Base-by-base conservation (phyloP, 2,329 filamentous ascomycete species). In the Teratosphaeria pseudoeucalypti region DNA sequence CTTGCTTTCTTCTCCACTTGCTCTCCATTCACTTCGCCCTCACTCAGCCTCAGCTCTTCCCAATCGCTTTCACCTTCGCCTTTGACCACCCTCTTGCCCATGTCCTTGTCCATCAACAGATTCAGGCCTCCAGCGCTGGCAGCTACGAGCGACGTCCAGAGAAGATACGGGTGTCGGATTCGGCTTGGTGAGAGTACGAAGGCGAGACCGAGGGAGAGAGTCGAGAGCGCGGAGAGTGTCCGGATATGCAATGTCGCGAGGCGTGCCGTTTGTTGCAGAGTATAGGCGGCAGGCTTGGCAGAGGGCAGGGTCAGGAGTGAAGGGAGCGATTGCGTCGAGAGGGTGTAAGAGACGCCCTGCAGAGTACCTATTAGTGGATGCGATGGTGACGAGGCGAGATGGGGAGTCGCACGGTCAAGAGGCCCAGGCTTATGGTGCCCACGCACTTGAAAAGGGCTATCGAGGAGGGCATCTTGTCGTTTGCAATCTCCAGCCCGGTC, bases 301-400 rank as follows among this genome's bases (percentile, higher is more conserved):
- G 88, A 89, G 10, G 90, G 89, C 55, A 96, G 87, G 58, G 85
- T 82, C 67, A 92, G 85, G 59, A 96, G 85, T 6, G 89, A 82
- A 19, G 92, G 92, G 61, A 95, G 83, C 29, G 89, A 85, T 64
- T 95, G 78, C 61, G 85, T 83, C 26, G 87, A 87, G 67, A 94
- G 83, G 55, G 90, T 88, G 77, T 92, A 95, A 57, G 92, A 95
- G 61, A 94, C 82, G 74, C 92, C 92, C 92, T 96, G 68, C n/a
- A 29, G 12, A 54, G 60, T 16, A 34, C 26, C 23, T 23, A 19
- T 57, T 53, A 32, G 53, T 52, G 4, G 52, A 2, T 26, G 10
- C 14, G 34, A 26, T 54, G 37, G 37, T 54, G 12, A 10, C 5
- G 34, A 12, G 43, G 37, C 29, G 29, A 32, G 29, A 32, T 32